Conservation (phyloP, 805 yeast genomes). For the Wickerhamiella brachini region DNA sequence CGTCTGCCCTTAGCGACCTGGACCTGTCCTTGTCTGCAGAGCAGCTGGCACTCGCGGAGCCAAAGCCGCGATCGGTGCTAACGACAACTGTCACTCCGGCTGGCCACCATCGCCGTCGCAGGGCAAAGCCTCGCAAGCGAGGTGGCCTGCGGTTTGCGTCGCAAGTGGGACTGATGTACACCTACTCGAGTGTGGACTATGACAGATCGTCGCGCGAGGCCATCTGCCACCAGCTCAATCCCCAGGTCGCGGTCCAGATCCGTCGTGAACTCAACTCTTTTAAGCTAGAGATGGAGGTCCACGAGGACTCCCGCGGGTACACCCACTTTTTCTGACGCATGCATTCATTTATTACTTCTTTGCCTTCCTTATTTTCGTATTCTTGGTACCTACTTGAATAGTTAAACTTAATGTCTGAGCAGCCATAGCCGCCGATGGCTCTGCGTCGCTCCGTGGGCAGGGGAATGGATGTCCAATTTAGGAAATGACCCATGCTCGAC, state of each 20-base stretch:
- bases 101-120: not conserved
- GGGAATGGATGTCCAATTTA: no score
- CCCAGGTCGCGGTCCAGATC: constrained; percentile 71
- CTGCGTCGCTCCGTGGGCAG: no score
- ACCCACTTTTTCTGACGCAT: constrained; percentile 58
- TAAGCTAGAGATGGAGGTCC: constrained; percentile 72
- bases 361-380: not conserved
- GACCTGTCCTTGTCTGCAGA: not conserved
- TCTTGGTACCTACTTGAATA: not conserved
- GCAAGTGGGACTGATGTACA: constrained; percentile 69
- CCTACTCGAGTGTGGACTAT: constrained; percentile 69
- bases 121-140: constrained; percentile 27
- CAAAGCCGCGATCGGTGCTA: not conserved
- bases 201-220: constrained; percentile 89
- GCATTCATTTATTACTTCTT: not conserved
- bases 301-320: constrained; percentile 59
- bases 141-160: constrained; percentile 46
- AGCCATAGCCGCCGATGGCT: no score
- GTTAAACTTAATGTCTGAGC: not conserved
- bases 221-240: constrained; percentile 84
- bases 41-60: not conserved
- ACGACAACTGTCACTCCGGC: not conserved
- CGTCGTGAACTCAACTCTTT: constrained; percentile 71
- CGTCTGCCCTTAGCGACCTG: not conserved
- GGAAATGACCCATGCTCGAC: no score